Base-by-base conservation (phyloP, 2,329 filamentous ascomycete genomes). In the Aspergillus sp. region DNA sequence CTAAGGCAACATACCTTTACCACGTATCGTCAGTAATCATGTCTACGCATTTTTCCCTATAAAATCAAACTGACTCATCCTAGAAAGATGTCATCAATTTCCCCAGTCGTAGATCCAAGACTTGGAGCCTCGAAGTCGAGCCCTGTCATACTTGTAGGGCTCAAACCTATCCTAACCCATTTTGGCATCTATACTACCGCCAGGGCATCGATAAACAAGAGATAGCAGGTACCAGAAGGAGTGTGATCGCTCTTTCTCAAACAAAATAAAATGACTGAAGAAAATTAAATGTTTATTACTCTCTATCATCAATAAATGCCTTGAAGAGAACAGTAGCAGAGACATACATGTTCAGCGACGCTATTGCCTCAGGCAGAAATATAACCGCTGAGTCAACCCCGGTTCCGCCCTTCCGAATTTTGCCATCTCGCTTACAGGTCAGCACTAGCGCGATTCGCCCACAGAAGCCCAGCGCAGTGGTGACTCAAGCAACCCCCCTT, bases 381-480 rank as follows among this genome's bases (percentile, higher is more conserved):
- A 22, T 32, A 36, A 17, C 20, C 15, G 53, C 45, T 56, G 42
- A 52, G 30, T 45, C 48, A 51, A 17, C 26, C 26, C 24, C 11
- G 13, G 13, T 7, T 36, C 38, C 26, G 44, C 48, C 49, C 30
- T 49, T 36, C 34, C 45, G 24, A 59, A 45, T 43, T 53, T 63
- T 52, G 59, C 59, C 61, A 60, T 63, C 61, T 63, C 61, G 61
- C 61, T 63, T 63, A 57, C 50, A 26, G 45, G 30, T 15, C 50
- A 57, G 44, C 44, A 58, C 59, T 62, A 62, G 57, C 59, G 59
- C 59, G 57, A 48, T 56, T 58, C 55, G 61, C 61, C 61, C 61
- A 63, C 61, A 63, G 60, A 59, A 61, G 57, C 51, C 32, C 44
- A 48, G 44, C 24, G 13, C 30, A 48, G 43, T 26, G 26, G 50